These are phyloP conservation scores for Salvia hispanica DNA, from an alignment of 257 asterid species.

Conservation along the genomic window DNA sequence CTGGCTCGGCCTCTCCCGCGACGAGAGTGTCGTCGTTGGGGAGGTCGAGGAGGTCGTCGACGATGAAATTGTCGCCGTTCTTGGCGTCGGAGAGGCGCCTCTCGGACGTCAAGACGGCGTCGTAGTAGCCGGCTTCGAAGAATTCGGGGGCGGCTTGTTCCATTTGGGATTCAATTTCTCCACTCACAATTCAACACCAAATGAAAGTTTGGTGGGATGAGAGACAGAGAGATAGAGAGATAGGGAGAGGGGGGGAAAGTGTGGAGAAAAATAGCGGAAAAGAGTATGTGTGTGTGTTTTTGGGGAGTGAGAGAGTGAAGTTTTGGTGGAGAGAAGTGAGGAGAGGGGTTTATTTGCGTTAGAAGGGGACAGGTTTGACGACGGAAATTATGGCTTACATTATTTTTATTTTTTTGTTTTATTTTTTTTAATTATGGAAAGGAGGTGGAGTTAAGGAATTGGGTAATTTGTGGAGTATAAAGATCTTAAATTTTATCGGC, in stretches of 20 bases:
- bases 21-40: constrained; percentile 61
- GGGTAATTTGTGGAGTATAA: too few relatives aligned
- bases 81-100: constrained; percentile 48
- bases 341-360: constrained; percentile 65
- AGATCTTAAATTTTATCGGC: too few relatives aligned
- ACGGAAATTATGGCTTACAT: constrained; percentile 52
- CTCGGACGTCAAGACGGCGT: constrained; percentile 43
- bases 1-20: neutral
- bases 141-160: constrained; percentile 42
- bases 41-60: constrained; percentile 80
- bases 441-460: too few relatives aligned
- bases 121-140: constrained; percentile 45
- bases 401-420: too few relatives aligned
- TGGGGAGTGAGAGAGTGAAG: constrained; percentile 32
- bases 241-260: neutral
- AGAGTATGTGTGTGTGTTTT: constrained; percentile 19
- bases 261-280: neutral
- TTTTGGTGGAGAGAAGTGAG: constrained; percentile 44
- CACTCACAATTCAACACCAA: too few relatives aligned
- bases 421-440: too few relatives aligned
- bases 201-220: neutral
- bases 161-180: constrained; percentile 12
- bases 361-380: constrained; percentile 61
- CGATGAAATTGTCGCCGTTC: constrained; percentile 56
- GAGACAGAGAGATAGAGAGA: neutral